These are phyloP conservation scores for Pyrenula massariospora DNA, from an alignment of 495 filamentous ascomycete species.

Conservation along the genomic window DNA sequence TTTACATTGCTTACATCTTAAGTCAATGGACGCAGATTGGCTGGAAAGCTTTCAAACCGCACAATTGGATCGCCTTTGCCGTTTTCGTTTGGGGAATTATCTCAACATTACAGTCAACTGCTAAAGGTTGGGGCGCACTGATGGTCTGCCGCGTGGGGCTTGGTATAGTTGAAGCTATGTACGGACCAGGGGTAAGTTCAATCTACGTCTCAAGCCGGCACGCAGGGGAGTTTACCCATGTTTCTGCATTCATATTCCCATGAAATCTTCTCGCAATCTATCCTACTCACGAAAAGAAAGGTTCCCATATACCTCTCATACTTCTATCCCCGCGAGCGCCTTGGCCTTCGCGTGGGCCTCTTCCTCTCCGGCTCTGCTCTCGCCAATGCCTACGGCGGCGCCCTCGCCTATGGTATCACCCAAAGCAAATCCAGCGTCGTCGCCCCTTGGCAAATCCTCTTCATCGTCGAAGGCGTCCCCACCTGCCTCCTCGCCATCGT, in stretches of 20 bases:
- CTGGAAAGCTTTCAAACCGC: constrained; percentile 16
- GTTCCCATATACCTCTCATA: constrained; percentile 22
- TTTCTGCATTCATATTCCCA: constrained; percentile 12
- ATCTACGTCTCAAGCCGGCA: not conserved
- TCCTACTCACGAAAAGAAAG: constrained; percentile 5
- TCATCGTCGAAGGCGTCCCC: constrained; percentile 6
- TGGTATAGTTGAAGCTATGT: constrained; percentile 3
- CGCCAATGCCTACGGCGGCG: constrained; percentile 10
- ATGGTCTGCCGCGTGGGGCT: constrained; percentile 12
- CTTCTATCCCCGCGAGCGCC: constrained; percentile 9
- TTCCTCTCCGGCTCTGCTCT: constrained; percentile 10
- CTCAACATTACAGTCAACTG: constrained; percentile 14
- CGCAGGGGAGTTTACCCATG: no score
- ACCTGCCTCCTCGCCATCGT: constrained; percentile 4
- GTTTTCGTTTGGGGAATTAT: constrained; percentile 19
- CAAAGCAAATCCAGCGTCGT: not conserved
- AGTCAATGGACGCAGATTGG: constrained; percentile 19
- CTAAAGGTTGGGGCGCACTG: constrained; percentile 7
- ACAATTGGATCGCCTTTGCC: constrained; percentile 13
- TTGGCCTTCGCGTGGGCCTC: constrained; percentile 6
- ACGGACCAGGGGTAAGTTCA: not conserved
- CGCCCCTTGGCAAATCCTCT: constrained; percentile 5
- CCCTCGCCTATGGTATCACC: constrained; percentile 9
- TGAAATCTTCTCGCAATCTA: not conserved
- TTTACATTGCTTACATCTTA: constrained; percentile 22